Conservation (phyloP, 2,329 filamentous ascomycete species). For the Aspergillus amoenus region DNA sequence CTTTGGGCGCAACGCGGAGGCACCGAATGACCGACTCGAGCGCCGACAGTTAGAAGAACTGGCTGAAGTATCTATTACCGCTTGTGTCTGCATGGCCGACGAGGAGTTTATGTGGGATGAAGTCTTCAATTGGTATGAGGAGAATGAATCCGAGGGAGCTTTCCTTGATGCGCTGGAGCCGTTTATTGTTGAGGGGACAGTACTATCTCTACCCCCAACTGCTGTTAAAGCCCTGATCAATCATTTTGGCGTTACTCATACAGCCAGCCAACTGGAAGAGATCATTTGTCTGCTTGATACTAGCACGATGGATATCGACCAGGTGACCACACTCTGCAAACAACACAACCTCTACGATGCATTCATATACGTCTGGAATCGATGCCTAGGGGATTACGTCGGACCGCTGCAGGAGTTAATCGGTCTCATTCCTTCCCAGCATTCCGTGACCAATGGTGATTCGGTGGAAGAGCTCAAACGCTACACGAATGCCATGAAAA, state of each 20-base stretch:
- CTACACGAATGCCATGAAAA: slow-evolving; percentile 72
- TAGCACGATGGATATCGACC: slow-evolving; percentile 86
- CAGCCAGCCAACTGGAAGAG: slow-evolving; percentile 80
- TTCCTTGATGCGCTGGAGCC: slow-evolving; percentile 89
- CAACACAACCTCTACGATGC: slow-evolving; percentile 92
- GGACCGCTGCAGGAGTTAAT: slow-evolving; percentile 86
- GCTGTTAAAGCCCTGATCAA: slow-evolving; percentile 83
- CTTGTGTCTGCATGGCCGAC: slow-evolving; percentile 75
- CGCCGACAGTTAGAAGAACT: slow-evolving; percentile 70
- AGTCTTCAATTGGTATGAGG: slow-evolving; percentile 86
- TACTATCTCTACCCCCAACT: slow-evolving; percentile 73
- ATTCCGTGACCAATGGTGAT: slow-evolving; percentile 37
- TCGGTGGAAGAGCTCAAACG: slow-evolving; percentile 57
- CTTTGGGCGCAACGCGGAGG: slow-evolving; percentile 64
- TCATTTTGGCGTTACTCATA: slow-evolving; percentile 74
- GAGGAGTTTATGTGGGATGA: slow-evolving; percentile 86
- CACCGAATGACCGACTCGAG: slow-evolving; percentile 51
- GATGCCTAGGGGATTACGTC: slow-evolving; percentile 82
- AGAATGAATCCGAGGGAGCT: slow-evolving; percentile 67
- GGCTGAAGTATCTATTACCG: slow-evolving; percentile 77
- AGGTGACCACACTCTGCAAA: slow-evolving; percentile 87
- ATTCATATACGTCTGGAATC: slow-evolving; percentile 95
- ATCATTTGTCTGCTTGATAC: slow-evolving; percentile 93
- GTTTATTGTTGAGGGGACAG: slow-evolving; percentile 75
- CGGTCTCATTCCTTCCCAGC: slow-evolving; percentile 35